Conservation (phyloP, 73 alveolate genomes). For the Effrenium voratum region DNA sequence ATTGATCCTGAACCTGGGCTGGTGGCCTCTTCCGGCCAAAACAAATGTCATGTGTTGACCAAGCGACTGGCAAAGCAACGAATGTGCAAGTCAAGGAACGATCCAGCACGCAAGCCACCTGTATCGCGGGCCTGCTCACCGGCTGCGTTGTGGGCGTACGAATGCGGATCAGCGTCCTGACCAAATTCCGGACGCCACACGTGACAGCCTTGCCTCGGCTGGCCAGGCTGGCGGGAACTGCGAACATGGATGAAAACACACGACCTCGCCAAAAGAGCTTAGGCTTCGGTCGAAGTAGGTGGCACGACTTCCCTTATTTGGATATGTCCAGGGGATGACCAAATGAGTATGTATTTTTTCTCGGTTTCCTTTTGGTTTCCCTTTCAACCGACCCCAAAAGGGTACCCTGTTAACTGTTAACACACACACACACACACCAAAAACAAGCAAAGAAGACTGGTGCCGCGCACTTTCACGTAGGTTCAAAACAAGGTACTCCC, state of each 20-base stretch:
- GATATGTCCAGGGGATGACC: no score
- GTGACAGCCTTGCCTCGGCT: not conserved
- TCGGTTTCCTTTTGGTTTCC: not conserved
- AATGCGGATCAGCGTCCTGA: not conserved
- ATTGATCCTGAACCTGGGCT: not conserved
- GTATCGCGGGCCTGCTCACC: not conserved
- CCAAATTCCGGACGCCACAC: not conserved
- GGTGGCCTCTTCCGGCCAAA: not conserved
- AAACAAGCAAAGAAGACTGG: not conserved
- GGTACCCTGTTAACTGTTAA: not conserved
- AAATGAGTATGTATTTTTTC: no score
- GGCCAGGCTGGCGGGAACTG: not conserved
- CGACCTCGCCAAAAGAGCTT: not conserved
- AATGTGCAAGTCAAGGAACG: not conserved
- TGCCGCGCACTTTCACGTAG: not conserved
- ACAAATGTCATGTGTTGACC: not conserved
- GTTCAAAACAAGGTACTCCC: not conserved
- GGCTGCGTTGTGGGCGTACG: not conserved
- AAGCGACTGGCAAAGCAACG: not conserved
- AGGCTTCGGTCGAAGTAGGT: not conserved
- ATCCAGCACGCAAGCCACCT: conserved; percentile 9
- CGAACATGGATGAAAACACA: not conserved
- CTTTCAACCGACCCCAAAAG: not conserved
- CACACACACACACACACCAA: not conserved
- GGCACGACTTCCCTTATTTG: no score